Conservation (phyloP, 495 filamentous ascomycete genomes). For the Neurospora sp. region DNA sequence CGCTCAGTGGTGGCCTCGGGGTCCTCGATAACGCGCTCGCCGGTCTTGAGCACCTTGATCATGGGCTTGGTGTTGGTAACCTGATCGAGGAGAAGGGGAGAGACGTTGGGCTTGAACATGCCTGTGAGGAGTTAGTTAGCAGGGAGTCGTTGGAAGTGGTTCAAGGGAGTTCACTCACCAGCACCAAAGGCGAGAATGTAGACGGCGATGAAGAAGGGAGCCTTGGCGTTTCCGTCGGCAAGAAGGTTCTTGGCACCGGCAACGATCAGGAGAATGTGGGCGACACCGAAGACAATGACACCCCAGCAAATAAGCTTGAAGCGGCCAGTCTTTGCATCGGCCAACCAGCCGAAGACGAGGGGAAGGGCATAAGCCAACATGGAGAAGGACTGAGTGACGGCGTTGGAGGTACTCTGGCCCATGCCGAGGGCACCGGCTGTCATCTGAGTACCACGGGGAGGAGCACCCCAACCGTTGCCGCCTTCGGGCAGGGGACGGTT, state of each 20-base stretch:
- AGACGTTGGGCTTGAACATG: slow-evolving; percentile 58
- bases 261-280: slow-evolving; percentile 53
- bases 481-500: slow-evolving; percentile 44
- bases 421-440: slow-evolving; percentile 50
- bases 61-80: slow-evolving; percentile 38
- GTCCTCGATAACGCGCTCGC: slow-evolving; percentile 49
- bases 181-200: slow-evolving; percentile 51
- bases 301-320: slow-evolving; percentile 55
- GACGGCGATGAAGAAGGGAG: slow-evolving; percentile 49
- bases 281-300: slow-evolving; percentile 51
- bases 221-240: slow-evolving; percentile 43
- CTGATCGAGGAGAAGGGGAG: slow-evolving; percentile 51
- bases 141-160: background rate
- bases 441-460: slow-evolving; percentile 40
- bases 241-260: slow-evolving; percentile 52
- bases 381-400: slow-evolving; percentile 47
- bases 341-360: slow-evolving; percentile 46
- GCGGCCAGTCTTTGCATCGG: slow-evolving; percentile 48
- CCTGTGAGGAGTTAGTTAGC: slow-evolving; percentile 14
- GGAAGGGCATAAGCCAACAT: slow-evolving; percentile 52
- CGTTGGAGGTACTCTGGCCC: slow-evolving; percentile 51
- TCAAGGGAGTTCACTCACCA: slow-evolving; percentile 41
- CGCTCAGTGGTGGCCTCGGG: slow-evolving; percentile 51
- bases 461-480: slow-evolving; percentile 54
- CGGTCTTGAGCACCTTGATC: slow-evolving; percentile 32